Conservation (phyloP, 164 flowering plant species). For the Platanus orientalis region DNA sequence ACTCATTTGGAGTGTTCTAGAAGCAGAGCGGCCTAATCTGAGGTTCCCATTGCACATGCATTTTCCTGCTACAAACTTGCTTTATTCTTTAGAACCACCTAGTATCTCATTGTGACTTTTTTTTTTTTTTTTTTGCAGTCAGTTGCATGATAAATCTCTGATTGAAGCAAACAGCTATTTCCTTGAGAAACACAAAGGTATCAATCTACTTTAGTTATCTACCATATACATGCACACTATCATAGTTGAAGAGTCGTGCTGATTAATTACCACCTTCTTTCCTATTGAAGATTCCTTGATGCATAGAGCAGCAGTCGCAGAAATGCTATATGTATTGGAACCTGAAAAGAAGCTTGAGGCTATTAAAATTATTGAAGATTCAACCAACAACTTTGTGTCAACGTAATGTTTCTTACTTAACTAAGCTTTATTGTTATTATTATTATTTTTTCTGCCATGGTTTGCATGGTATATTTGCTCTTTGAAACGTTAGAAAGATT, state of each 20-base stretch:
- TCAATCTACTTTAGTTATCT: slow-evolving; percentile 2
- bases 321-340: slow-evolving; percentile 67
- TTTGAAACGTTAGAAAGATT: background rate
- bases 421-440: too few relatives aligned
- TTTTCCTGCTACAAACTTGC: background rate
- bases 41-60: slow-evolving; percentile 36
- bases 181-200: slow-evolving; percentile 80
- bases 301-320: slow-evolving; percentile 95
- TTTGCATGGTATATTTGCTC: background rate
- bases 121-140: slow-evolving; percentile 22
- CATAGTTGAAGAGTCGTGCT: background rate
- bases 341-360: slow-evolving; percentile 73
- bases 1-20: slow-evolving; percentile 82
- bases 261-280: slow-evolving; percentile 4
- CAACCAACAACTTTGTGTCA: slow-evolving; percentile 40
- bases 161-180: slow-evolving; percentile 63
- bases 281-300: slow-evolving; percentile 65
- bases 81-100: background rate
- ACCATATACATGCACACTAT: background rate
- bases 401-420: slow-evolving; percentile 28
- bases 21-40: slow-evolving; percentile 69
- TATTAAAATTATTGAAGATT: slow-evolving; percentile 73
- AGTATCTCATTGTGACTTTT: slow-evolving; percentile 1
- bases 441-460: too few relatives aligned
- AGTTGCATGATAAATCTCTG: slow-evolving; percentile 64